A percentile compares a stretch with the other conserved stretches of the same genome.
Conservation (phyloP, 2,329 filamentous ascomycete species). For the Fusarium verrucosum region DNA sequence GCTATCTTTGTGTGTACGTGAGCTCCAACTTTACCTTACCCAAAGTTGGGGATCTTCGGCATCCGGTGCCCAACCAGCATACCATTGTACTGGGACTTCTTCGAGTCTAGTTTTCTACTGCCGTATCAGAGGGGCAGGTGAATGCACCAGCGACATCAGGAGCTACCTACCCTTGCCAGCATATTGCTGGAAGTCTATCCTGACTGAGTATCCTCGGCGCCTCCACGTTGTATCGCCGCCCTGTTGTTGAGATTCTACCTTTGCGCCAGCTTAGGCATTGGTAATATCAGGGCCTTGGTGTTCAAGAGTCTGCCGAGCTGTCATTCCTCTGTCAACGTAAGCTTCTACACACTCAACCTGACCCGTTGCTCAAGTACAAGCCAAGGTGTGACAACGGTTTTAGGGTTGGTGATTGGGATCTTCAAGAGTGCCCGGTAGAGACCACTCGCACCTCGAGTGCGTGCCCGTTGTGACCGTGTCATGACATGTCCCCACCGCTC, state of each 20-base stretch:
- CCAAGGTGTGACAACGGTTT: constrained; percentile 25
- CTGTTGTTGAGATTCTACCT: constrained; percentile 20
- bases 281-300: constrained; percentile 9
- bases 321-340: constrained; percentile 11
- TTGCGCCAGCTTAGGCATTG: constrained; percentile 28
- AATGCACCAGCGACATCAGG: constrained; percentile 23
- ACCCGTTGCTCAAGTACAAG: constrained; percentile 6
- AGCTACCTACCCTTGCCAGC: constrained; percentile 31
- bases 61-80: constrained; percentile 6
- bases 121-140: constrained; percentile 24
- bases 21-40: constrained; percentile 22
- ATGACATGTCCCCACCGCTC: constrained; percentile 47
- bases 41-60: constrained; percentile 8
- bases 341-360: constrained; percentile 5
- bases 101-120: constrained; percentile 15
- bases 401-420: constrained; percentile 31
- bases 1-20: constrained; percentile 6
- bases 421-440: constrained; percentile 37
- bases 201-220: constrained; percentile 26
- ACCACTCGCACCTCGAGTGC: constrained; percentile 35
- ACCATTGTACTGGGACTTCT: constrained; percentile 15
- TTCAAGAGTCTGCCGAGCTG: constrained; percentile 16
- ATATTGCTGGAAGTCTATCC: constrained; percentile 27
- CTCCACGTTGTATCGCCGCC: constrained; percentile 30
- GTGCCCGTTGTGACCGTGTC: constrained; percentile 42